These are phyloP conservation scores for Ascomycota sp. DNA, from an alignment of 2,329 filamentous ascomycete genomes.

Conservation along the genomic window DNA sequence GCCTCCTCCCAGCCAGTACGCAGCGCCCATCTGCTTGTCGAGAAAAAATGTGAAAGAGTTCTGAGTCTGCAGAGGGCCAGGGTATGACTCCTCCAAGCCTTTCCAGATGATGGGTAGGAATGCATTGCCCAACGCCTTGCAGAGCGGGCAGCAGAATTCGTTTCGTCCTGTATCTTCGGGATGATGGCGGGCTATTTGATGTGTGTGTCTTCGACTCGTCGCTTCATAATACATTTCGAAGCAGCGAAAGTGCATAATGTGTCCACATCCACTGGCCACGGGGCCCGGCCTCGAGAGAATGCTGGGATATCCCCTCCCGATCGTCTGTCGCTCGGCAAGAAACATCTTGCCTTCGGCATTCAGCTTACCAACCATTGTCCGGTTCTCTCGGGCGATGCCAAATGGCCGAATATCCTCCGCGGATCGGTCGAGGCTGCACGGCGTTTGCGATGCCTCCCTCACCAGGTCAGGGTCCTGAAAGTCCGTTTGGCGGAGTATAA, in stretches of 20 bases:
- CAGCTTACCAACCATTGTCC: slow-evolving; percentile 51
- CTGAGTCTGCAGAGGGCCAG: slow-evolving; percentile 42
- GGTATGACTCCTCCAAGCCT: slow-evolving; percentile 64
- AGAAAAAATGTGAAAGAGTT: slow-evolving; percentile 48
- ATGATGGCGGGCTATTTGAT: slow-evolving; percentile 86
- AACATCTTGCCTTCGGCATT: slow-evolving; percentile 49
- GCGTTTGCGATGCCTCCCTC: slow-evolving; percentile 57
- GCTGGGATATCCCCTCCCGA: slow-evolving; percentile 74
- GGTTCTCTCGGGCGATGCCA: slow-evolving; percentile 74
- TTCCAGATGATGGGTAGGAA: slow-evolving; percentile 95
- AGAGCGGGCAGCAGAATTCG: slow-evolving; percentile 90
- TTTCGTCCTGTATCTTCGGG: slow-evolving; percentile 58
- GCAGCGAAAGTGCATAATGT: slow-evolving; percentile 95
- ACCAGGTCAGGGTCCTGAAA: slow-evolving; percentile 64
- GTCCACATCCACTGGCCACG: slow-evolving; percentile 76
- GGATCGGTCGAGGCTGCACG: slow-evolving; percentile 61
- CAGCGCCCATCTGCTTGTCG: slow-evolving; percentile 28
- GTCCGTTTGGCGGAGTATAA: slow-evolving; percentile 69
- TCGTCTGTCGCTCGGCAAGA: slow-evolving; percentile 50
- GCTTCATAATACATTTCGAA: slow-evolving; percentile 82
- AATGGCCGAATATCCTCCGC: slow-evolving; percentile 70
- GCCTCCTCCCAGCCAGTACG: slow-evolving; percentile 18
- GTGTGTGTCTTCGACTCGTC: slow-evolving; percentile 59
- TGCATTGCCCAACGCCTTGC: slow-evolving; percentile 85
- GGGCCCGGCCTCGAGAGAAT: slow-evolving; percentile 46